phyloP scores from a whole-genome alignment of 306 rosid species.

The Quercus wislizeni region DNA sequence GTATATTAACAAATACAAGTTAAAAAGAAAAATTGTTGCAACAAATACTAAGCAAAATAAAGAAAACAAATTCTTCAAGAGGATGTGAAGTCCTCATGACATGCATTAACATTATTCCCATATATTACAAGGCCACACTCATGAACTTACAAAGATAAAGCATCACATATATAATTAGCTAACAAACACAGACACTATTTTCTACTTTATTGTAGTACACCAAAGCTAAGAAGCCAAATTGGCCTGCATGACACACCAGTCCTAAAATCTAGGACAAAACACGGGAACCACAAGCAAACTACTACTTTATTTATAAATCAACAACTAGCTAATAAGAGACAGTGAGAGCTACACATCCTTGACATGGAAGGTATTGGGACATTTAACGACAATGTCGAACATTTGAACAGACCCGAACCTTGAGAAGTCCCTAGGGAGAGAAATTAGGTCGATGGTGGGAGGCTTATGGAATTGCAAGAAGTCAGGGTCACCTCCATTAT shows the following conservation, averaged over 20 bases:
- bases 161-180: neutral
- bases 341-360: too few relatives aligned
- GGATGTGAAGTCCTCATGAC: neutral
- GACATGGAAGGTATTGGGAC: constrained; percentile 84
- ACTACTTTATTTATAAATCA: neutral
- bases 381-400: constrained; percentile 90
- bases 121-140: neutral
- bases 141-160: constrained; percentile 4
- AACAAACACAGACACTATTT: constrained; percentile 2
- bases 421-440: constrained; percentile 77
- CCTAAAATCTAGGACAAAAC: neutral
- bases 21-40: too few relatives aligned
- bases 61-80: neutral
- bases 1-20: too few relatives aligned
- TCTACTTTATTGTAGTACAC: neutral
- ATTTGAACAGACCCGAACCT: constrained; percentile 85
- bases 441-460: constrained; percentile 84
- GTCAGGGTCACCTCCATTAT: constrained; percentile 79
- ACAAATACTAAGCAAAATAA: neutral
- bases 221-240: neutral
- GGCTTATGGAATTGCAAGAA: constrained; percentile 80
- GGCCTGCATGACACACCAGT: neutral
- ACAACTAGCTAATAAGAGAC: neutral
- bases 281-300: neutral
- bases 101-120: constrained; percentile 2